Conservation (phyloP, 2,329 filamentous ascomycete genomes). For the Neurospora sp. region DNA sequence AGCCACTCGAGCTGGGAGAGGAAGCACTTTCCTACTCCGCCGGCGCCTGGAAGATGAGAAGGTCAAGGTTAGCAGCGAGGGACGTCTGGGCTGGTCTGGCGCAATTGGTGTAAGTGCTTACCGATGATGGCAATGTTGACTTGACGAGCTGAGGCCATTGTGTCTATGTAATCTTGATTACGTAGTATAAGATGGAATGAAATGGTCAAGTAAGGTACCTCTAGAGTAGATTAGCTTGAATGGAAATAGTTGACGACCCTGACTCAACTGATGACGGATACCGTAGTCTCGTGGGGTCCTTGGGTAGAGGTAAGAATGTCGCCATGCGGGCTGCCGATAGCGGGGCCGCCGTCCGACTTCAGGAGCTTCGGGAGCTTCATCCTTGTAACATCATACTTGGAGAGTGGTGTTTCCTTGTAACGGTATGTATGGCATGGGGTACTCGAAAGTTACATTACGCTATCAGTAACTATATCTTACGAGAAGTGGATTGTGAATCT, state of each 20-base stretch:
- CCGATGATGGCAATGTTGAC: slow-evolving; percentile 36
- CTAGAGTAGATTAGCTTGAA: not conserved
- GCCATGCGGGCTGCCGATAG: slow-evolving; percentile 19
- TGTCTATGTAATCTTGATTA: slow-evolving; percentile 2
- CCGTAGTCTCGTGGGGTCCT: slow-evolving; percentile 12
- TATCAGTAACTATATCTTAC: not conserved
- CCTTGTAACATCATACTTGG: not conserved
- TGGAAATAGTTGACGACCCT: not conserved
- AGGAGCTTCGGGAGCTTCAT: not conserved
- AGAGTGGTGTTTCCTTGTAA: not conserved
- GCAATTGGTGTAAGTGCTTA: slow-evolving; percentile 14
- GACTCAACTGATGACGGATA: not conserved
- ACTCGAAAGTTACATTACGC: not conserved
- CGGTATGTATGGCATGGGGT: not conserved
- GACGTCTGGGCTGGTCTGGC: not conserved
- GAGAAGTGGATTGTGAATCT: not conserved
- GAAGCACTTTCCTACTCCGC: slow-evolving; percentile 89
- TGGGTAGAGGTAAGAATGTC: slow-evolving; percentile 11
- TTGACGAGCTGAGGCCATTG: slow-evolving; percentile 23
- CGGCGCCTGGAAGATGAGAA: slow-evolving; percentile 53
- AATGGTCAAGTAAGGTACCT: not conserved
- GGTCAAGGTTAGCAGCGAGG: not conserved
- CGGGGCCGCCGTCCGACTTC: slow-evolving; percentile 12
- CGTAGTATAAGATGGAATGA: not conserved
- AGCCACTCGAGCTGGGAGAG: slow-evolving; percentile 68